Conservation (phyloP, 116 monocot genomes). For the Thalassia testudinum region DNA sequence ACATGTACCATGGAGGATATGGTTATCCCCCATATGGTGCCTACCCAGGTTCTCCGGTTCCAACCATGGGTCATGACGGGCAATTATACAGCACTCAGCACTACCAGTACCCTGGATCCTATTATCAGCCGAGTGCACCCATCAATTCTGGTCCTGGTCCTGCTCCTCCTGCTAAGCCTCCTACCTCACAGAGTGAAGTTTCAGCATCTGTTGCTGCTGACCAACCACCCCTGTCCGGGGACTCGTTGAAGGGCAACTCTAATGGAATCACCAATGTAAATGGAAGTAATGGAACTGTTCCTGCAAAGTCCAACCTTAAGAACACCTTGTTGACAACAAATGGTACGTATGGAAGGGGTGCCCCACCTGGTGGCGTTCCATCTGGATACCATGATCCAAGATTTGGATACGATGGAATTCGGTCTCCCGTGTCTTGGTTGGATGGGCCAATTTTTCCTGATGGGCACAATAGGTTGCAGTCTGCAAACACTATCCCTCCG, state of each 20-base stretch:
- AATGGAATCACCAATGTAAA: slow-evolving; percentile 27
- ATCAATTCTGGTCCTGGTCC: slow-evolving; percentile 11
- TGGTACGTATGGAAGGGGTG: slow-evolving; percentile 23
- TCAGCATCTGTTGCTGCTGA: slow-evolving; percentile 24
- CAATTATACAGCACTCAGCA: slow-evolving; percentile 60
- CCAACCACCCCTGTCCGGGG: slow-evolving; percentile 22
- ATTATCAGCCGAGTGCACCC: slow-evolving; percentile 34
- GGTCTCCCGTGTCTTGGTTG: slow-evolving; percentile 47
- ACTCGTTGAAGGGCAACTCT: slow-evolving; percentile 21
- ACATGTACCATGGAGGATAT: slow-evolving; percentile 56
- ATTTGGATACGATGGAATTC: slow-evolving; percentile 44
- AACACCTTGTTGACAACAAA: slow-evolving; percentile 23
- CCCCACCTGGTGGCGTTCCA: slow-evolving; percentile 21
- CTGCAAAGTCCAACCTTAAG: slow-evolving; percentile 21
- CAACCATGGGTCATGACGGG: slow-evolving; percentile 49
- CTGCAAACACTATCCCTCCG: slow-evolving; percentile 14
- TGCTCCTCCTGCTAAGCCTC: slow-evolving; percentile 16
- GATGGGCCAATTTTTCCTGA: slow-evolving; percentile 28
- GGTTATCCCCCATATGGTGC: slow-evolving; percentile 66
- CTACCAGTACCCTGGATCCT: slow-evolving; percentile 48
- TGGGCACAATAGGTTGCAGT: slow-evolving; percentile 22
- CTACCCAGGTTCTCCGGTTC: slow-evolving; percentile 50
- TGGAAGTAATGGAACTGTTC: slow-evolving; percentile 13
- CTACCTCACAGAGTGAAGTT: slow-evolving; percentile 23
- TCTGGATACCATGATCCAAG: slow-evolving; percentile 31